Conservation (phyloP, 192 early-diverging fungal species). For the Phlyctochytrium planicorne region DNA sequence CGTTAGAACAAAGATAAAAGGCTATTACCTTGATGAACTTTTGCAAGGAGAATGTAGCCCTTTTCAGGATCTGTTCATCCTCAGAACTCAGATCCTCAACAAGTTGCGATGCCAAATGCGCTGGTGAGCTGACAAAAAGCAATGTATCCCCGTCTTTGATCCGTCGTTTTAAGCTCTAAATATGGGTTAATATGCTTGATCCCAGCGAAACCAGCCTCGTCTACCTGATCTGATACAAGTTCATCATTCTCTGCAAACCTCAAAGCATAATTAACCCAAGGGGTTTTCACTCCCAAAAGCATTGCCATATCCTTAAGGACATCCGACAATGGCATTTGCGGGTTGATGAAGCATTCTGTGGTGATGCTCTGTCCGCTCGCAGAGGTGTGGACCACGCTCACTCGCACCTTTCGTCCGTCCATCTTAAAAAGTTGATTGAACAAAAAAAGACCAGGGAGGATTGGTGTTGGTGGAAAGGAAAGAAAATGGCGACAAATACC, state of each 20-base stretch:
- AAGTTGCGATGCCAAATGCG: slow-evolving; percentile 22
- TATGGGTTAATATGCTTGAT: not conserved
- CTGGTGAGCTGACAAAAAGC: slow-evolving; percentile 30
- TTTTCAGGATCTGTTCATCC: slow-evolving; percentile 57
- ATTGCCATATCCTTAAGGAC: not conserved
- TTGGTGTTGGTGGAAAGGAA: too few species aligned
- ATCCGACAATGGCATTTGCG: not conserved
- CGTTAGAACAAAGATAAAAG: not conserved
- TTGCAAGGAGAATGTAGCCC: slow-evolving; percentile 60
- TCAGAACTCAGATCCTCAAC: slow-evolving; percentile 23
- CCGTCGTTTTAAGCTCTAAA: slow-evolving; percentile 17
- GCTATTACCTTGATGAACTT: slow-evolving; percentile 55
- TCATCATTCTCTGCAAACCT: slow-evolving; percentile 34
- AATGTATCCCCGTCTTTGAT: slow-evolving; percentile 24
- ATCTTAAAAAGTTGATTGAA: too few species aligned
- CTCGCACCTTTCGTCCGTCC: not conserved
- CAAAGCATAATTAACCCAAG: slow-evolving; percentile 16
- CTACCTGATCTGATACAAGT: slow-evolving; percentile 33
- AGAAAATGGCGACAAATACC: not conserved
- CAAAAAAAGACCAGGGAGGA: too few species aligned
- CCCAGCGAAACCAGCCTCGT: not conserved
- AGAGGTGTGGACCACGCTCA: not conserved
- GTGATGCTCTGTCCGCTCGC: not conserved
- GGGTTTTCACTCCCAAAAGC: not conserved
- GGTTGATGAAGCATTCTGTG: slow-evolving; percentile 1